Base-by-base conservation (phyloP, 441 rosid species). In the Croton laevigatus region DNA sequence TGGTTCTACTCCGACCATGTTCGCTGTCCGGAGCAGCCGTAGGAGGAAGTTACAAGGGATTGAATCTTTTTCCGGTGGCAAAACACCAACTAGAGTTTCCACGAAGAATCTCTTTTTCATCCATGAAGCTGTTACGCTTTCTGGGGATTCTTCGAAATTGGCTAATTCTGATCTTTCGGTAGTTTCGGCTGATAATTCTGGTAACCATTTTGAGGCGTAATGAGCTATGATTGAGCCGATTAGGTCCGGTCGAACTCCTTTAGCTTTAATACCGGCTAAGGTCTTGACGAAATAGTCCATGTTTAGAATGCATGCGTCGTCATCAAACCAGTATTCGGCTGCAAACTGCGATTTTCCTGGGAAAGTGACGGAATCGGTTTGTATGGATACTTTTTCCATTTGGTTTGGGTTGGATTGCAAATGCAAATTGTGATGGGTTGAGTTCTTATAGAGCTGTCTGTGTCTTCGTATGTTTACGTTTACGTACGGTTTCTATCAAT, bases 181-280 rank as follows among this genome's bases (percentile, higher is more conserved):
- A 6, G 32, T 59, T n/a, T 73, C 84, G 6, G 60, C 60, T 4
- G 90, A 77, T 54, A 91, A 84, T 36, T 89, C 96, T 0, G 98
- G 94, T 34, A 91, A 85, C 96, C 97, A 90, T 74, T 86, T 91
- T 45, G 97, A 89, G 38, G 97, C 89, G 13, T 91, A 91, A 71
- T 94, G 98, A 36, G 84, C 82, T 10, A 94, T 87, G 78, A 91
- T 85, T 16, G 98, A 85, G 40, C 98, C 98, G 2, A 91, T 80
- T 17, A 91, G 84, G 62, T 91, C 93, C 0, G 97, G 93, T 4
- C 89, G 87, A 57, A 86, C 97, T 0, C 94, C 96, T 44, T 91
- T 91, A 59, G 93, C 87, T 78, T 87, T 94, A 68, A 91, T 85
- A 49, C 87, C 87, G 1, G 87, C 69, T 19, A 94, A 76, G 76